A percentile compares a stretch with the other conserved stretches of the same genome.
phyloP scores from a whole-genome alignment of 2,329 filamentous ascomycete species.

The Botrytis hyacinthi region DNA sequence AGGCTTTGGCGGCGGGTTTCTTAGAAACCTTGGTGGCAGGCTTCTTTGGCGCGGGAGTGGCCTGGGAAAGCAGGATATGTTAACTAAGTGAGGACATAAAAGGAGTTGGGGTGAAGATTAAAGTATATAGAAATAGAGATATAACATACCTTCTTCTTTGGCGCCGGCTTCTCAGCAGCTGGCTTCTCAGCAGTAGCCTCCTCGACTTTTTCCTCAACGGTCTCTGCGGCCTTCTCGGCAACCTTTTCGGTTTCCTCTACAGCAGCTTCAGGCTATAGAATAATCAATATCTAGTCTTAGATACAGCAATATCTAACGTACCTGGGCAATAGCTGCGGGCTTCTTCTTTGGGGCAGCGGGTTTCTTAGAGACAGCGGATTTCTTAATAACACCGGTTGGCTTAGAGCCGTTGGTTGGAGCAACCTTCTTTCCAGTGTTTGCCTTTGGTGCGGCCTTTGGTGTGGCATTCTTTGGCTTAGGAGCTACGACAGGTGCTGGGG shows the following conservation, averaged over 20 bases:
- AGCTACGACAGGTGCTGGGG: constrained; percentile 33
- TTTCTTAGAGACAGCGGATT: constrained; percentile 11
- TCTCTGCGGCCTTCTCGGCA: neutral
- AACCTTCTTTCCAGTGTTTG: constrained; percentile 36
- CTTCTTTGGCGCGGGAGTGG: constrained; percentile 41
- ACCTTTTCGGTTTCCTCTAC: constrained; percentile 5
- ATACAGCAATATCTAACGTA: constrained; percentile 23
- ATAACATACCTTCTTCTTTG: constrained; percentile 13
- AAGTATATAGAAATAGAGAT: neutral
- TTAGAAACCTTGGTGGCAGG: constrained; percentile 24
- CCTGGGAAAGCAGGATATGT: constrained; percentile 27
- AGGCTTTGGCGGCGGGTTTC: neutral
- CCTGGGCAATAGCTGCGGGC: constrained; percentile 34
- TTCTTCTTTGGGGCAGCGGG: constrained; percentile 36
- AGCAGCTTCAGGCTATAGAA: neutral
- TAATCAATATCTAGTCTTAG: neutral
- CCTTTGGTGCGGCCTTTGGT: constrained; percentile 14
- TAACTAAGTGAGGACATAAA: constrained; percentile 7
- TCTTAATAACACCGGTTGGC: constrained; percentile 30
- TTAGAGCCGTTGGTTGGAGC: constrained; percentile 37
- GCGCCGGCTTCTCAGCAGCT: constrained; percentile 1
- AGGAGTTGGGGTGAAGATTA: neutral
- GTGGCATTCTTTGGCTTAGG: constrained; percentile 34
- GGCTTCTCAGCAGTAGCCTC: neutral
- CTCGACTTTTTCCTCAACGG: neutral